Evolutionary conservation across 352 stramenopile genomes (phyloP), one percentile per base, ranked within the genome.

Genomic region (Aphanomyces cochlioides): DNA sequence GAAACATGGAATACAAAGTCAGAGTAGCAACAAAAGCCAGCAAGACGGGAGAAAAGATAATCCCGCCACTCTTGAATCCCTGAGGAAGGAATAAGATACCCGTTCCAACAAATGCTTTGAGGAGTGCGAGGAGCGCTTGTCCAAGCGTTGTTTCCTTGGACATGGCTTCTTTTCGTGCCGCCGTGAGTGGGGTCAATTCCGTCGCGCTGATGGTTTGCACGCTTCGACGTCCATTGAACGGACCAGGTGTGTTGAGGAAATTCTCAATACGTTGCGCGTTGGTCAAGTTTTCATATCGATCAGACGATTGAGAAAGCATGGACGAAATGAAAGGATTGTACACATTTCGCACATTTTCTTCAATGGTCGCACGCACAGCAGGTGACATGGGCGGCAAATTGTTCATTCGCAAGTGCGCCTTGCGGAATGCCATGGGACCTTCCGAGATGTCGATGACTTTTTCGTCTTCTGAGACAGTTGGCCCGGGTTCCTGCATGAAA

Each of bases 311-410:
- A 57, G 83, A 89, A 38, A 93, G 68, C 57, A 92, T 91, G 68
- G 73, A 90, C 61, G 82, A 82, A 63, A 93, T 93, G 66, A 93
- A 90, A 41, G 84, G 84, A 61, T 93, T 81, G 78, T 93, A 93
- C 59, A 92, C 84, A 58, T 75, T 81, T 59, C 83, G 79, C 59
- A 93, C 89, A 47, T 80, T 78, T 58, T 88, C 77, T 41, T 90
- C 75, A 74, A 93, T 93, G 66, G 21, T 69, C 7, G 63, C 63
- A n/a, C 63, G 63, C 3, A 69, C 63, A 39, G 37, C 63, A 12
- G 63, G 63, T 19, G 63, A 69, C 50, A 69, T 47, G 10, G 28
- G 12, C 8, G 63, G 34, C 38, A 47, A 5, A 21, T 69, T 50
- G 50, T 47, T 69, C 43, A 43, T 38, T 34, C 40, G 19, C 17